Base-by-base conservation (phyloP, 2,329 filamentous ascomycete species). In the Penicillium paneum region DNA sequence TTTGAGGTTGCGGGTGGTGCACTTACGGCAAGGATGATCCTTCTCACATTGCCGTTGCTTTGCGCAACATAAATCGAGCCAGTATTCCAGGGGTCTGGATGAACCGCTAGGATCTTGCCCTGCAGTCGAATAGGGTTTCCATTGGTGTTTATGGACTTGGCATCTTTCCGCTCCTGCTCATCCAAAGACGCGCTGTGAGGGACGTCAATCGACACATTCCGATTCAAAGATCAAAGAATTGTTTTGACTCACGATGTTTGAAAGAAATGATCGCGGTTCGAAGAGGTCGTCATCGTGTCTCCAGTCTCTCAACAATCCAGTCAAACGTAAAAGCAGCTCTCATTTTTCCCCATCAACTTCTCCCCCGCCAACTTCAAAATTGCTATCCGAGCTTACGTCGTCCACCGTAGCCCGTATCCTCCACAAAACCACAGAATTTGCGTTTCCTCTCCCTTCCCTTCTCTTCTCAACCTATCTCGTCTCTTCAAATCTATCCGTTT, bases 231-330 rank as follows among this genome's bases (percentile, higher is more conserved):
- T 42, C 32, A 49, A 57, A 43, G 19, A 42, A 32, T 36, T 38
- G 44, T 42, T 21, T 28, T 40, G 35, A 71, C 86, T 74, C 76
- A 94, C 90, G 92, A 89, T 29, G 91, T 95, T 74, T 97, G 90
- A 70, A 97, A 97, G 78, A 95, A 97, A 69, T 94, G 85, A 29
- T 88, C 86, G 48, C 86, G 82, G 67, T 96, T 84, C 47, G 83
- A 81, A 28, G 89, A 88, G 59, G 84, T 82, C 72, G 89, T 88
- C 79, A 83, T 87, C 17, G 17, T 54, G 15, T 41, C 8, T 47
- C 13, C 24, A 35, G 26, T 57, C 17, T 39, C 46, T 41, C 17
- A 6, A 34, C 15, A 29, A 44, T 21, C 5, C n/a, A 24, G 45
- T 44, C 26, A 35, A 34, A 53, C 38, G 52, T 38, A 49, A 40